Percentiles rank a stretch among this genome's conserved stretches.
Evolutionary conservation across 805 yeast species (phyloP).

Genomic region (Ogataea allantospora): DNA sequence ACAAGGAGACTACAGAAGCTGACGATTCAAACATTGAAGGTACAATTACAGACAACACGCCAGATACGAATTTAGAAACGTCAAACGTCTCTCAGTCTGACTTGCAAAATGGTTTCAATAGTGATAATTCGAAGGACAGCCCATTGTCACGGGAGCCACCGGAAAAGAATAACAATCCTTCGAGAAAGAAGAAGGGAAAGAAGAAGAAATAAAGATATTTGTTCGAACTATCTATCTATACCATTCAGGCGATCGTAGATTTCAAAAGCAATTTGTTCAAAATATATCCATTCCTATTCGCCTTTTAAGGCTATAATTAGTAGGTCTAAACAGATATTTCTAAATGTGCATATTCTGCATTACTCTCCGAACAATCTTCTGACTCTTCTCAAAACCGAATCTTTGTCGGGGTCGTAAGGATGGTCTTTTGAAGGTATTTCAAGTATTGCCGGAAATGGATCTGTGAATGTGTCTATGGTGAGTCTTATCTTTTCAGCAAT

Average conservation of each 20-base stretch:
- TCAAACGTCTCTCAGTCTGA: too few species aligned
- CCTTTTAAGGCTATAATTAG: too few species aligned
- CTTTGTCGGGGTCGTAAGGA: constrained; percentile 98
- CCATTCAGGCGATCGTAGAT: too few species aligned
- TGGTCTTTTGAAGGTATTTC: constrained; percentile 98
- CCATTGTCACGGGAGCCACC: neutral
- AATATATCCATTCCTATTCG: neutral
- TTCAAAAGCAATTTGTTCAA: too few species aligned
- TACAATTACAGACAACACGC: too few species aligned
- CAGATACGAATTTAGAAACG: too few species aligned
- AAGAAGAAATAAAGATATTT: constrained; percentile 38
- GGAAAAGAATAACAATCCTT: constrained; percentile 1
- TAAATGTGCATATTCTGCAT: too few species aligned
- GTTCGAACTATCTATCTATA: constrained; percentile 14
- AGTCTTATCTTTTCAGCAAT: constrained; percentile 86
- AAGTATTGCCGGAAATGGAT: constrained; percentile 93
- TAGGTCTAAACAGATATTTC: too few species aligned
- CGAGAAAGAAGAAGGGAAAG: constrained; percentile 21
- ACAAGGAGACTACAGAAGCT: too few species aligned
- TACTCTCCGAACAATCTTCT: constrained; percentile 93
- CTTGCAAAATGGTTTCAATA: too few species aligned
- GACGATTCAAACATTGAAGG: too few species aligned
- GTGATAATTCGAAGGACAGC: neutral
- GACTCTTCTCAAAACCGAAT: constrained; percentile 89
- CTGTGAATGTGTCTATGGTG: constrained; percentile 76